Evolutionary conservation across 139 green algal species (phyloP), one percentile per base, ranked within the genome.

Genomic region (Microglena sp.): DNA sequence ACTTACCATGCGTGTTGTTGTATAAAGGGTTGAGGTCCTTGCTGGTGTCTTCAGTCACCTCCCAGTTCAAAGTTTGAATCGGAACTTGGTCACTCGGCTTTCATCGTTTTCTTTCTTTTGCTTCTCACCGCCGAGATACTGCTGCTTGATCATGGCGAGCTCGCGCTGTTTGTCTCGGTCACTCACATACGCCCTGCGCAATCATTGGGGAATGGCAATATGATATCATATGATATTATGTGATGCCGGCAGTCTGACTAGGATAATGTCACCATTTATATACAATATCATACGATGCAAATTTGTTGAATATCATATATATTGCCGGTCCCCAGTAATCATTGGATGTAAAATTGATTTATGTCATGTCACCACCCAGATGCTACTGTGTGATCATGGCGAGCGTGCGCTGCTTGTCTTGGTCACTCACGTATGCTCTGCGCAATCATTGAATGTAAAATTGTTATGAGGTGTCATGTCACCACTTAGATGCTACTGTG

Each of bases 51-150:
- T 99, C 93, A 0, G 69, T 73, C 4, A 82, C 86, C 54, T 96
- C 89, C 93, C 93, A 99, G 78, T 98, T n/a, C 93, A 76, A 99
- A 99, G 65, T 93, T 90, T 83, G 97, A 96, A 50, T 67, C 64
- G 72, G 63, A 93, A 94, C 82, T 94, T 95, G n/a, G 59, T 97
- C 89, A 34, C 77, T 89, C 18, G 85, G 79, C 67, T 91, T n/a
- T 90, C 22, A 90, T 55, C 40, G 83, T 70, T 54, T 76, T 71
- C 74, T 91, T 92, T n/a, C 79, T 91, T 90, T 28, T 75, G 59
- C 77, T 90, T 88, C 50, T 89, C 79, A 44, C 69, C 55, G 6
- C 89, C 91, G 61, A 96, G 74, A 70, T 96, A 96, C 75, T 96
- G 87, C 75, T 90, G 76, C 79, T 90, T 90, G 77, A 97, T 96